Conservation (phyloP, 1,284 basidiomycete species). For the Sporisorium reilianum region DNA sequence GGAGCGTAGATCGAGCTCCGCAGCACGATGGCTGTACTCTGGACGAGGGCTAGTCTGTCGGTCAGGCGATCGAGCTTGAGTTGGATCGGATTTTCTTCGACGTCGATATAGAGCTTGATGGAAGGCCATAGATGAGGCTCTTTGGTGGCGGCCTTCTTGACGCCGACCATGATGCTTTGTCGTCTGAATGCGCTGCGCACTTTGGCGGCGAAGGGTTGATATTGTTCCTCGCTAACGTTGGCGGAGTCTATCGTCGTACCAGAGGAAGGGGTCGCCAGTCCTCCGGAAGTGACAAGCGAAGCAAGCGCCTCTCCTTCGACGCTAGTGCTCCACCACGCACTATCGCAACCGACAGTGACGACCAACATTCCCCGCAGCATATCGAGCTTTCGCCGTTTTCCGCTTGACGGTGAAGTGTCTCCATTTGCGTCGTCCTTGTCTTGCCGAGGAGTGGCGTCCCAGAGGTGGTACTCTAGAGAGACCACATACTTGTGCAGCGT, state of each 20-base stretch:
- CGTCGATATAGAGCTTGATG: constrained; percentile 28
- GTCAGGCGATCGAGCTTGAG: constrained; percentile 14
- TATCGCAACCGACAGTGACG: constrained; percentile 17
- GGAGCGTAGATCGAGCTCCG: background rate
- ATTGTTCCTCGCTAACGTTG: background rate
- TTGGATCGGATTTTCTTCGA: constrained; percentile 6
- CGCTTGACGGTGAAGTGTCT: background rate
- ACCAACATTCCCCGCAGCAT: background rate
- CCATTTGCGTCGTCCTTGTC: background rate
- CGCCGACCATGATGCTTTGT: constrained; percentile 25
- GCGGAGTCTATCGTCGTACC: background rate
- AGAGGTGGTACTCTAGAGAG: background rate
- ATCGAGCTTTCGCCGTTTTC: background rate
- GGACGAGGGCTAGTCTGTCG: background rate
- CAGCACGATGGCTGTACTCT: constrained; percentile 16
- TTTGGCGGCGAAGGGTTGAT: constrained; percentile 7
- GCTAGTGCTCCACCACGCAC: constrained; percentile 27
- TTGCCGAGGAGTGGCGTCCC: background rate
- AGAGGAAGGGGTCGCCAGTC: background rate
- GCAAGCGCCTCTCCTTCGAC: background rate
- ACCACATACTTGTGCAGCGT: constrained; percentile 7
- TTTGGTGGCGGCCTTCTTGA: background rate
- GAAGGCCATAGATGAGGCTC: background rate
- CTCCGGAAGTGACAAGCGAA: background rate
- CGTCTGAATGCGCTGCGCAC: constrained; percentile 11